phyloP scores from a whole-genome alignment of 2,329 filamentous ascomycete species.

The Paecilomyces variotii region DNA sequence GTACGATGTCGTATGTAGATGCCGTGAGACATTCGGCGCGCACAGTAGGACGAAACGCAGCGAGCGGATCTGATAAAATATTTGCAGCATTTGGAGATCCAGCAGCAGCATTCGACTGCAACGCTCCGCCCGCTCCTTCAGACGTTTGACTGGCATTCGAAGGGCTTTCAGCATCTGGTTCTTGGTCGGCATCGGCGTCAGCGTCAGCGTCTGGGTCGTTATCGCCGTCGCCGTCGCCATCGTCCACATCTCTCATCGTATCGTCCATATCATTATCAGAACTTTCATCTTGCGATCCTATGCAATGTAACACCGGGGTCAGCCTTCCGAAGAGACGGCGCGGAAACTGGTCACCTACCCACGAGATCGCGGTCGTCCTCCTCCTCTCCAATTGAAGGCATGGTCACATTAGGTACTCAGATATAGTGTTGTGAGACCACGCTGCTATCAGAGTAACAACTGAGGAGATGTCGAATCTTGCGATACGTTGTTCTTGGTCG shows the following conservation, averaged over 20 bases:
- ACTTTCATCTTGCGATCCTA: constrained; percentile 41
- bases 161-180: constrained; percentile 30
- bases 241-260: constrained; percentile 35
- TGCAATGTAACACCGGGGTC: not conserved
- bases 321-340: not conserved
- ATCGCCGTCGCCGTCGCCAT: constrained; percentile 33
- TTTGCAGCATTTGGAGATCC: constrained; percentile 38
- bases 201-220: constrained; percentile 27
- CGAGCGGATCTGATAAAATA: constrained; percentile 23
- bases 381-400: constrained; percentile 25
- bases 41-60: constrained; percentile 53
- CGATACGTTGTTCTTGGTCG: not conserved
- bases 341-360: constrained; percentile 1
- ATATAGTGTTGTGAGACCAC: not conserved
- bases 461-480: not conserved
- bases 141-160: constrained; percentile 34
- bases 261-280: constrained; percentile 43
- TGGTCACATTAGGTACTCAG: constrained; percentile 7
- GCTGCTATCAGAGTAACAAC: constrained; percentile 2
- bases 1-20: constrained; percentile 83
- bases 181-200: constrained; percentile 24
- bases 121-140: constrained; percentile 24
- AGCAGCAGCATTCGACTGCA: constrained; percentile 41
- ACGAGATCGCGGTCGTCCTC: constrained; percentile 10
- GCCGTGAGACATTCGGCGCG: constrained; percentile 73